A percentile compares a stretch with the other conserved stretches of the same genome.
phyloP scores from a whole-genome alignment of 2,329 filamentous ascomycete genomes.

The Canariomyces notabilis region DNA sequence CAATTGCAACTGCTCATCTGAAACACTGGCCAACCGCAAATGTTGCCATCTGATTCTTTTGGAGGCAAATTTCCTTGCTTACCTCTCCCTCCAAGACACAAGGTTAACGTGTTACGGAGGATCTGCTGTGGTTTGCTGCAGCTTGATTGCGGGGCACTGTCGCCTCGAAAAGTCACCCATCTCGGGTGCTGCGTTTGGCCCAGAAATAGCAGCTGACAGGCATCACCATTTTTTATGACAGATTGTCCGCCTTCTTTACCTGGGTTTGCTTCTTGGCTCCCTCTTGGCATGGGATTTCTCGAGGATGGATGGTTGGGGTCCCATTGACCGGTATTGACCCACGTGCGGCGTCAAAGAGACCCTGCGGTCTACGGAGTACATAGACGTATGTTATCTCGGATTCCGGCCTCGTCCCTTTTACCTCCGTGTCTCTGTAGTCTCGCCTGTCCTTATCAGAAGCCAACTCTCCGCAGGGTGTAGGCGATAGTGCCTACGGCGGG shows the following conservation, averaged over 20 bases:
- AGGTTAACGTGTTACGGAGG: too few relatives aligned
- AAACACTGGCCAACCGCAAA: not conserved
- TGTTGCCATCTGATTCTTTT: not conserved
- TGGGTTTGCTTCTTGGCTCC: not conserved
- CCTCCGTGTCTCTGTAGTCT: not conserved
- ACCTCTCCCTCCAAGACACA: not conserved
- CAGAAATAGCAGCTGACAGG: not conserved
- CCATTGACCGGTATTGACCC: too few relatives aligned
- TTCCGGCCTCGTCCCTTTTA: not conserved
- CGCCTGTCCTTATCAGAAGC: not conserved
- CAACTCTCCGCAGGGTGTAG: not conserved
- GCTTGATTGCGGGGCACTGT: not conserved
- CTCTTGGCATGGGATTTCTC: not conserved
- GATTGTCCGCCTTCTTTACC: not conserved
- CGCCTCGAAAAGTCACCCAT: not conserved
- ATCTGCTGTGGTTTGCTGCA: not conserved
- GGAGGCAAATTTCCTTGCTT: not conserved
- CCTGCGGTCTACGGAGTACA: not conserved
- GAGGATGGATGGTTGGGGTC: not conserved
- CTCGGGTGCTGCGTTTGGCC: not conserved
- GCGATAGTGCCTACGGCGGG: not conserved
- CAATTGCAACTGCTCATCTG: conserved; percentile 2
- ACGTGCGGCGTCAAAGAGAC: too few relatives aligned
- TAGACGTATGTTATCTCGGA: conserved; percentile 1
- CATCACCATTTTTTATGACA: not conserved